phyloP scores from a whole-genome alignment of 441 rosid genomes.

The Pelargonium cotyledonis region DNA sequence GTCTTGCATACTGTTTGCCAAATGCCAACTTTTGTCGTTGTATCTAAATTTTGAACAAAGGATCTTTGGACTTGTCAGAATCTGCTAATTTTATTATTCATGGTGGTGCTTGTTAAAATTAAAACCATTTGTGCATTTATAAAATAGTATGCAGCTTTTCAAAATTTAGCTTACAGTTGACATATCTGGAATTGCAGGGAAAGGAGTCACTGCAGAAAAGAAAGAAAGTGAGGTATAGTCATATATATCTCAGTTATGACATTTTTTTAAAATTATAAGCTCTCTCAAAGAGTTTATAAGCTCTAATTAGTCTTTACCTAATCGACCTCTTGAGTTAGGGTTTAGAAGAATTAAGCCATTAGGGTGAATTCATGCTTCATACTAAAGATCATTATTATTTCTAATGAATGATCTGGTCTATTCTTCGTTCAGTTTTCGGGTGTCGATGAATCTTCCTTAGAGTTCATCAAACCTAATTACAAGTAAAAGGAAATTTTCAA shows the following conservation, averaged over 20 bases:
- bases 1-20: no score
- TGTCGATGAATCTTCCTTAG: no score
- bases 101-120: slow-evolving; percentile 1
- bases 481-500: no score
- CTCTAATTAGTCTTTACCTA: no score
- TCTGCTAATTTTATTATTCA: background rate
- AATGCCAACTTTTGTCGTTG: background rate
- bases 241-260: slow-evolving; percentile 11
- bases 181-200: slow-evolving; percentile 26
- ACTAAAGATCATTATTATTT: no score
- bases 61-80: background rate
- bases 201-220: slow-evolving; percentile 28
- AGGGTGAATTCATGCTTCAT: no score
- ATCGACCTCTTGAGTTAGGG: no score
- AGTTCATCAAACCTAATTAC: no score
- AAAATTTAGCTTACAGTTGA: background rate
- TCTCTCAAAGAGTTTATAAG: no score
- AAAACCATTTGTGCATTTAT: background rate
- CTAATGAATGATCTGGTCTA: no score
- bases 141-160: background rate
- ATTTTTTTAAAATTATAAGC: slow-evolving; percentile 1
- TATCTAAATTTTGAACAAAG: background rate
- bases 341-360: no score
- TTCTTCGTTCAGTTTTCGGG: no score
- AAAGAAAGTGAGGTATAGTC: slow-evolving; percentile 32